A percentile compares a stretch with the other conserved stretches of the same genome.
These are phyloP conservation scores for Candida caryicola DNA, from an alignment of 805 yeast genomes.

Conservation along the genomic window DNA sequence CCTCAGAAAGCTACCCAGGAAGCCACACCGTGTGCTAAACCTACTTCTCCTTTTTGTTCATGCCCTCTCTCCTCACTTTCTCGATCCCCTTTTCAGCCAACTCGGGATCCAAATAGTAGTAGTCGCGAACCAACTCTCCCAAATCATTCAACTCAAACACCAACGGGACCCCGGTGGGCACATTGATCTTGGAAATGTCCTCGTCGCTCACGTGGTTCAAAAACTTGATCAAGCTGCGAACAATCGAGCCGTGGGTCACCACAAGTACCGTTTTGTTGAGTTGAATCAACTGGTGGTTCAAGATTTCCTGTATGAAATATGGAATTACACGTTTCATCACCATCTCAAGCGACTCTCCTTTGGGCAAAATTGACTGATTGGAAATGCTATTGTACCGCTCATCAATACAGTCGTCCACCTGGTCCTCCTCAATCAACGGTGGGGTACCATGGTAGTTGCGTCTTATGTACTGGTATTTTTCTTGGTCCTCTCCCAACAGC, in stretches of 20 bases:
- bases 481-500: constrained; percentile 28
- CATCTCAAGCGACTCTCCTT: constrained; percentile 39
- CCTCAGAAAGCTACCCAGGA: too few species aligned
- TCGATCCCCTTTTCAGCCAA: constrained; percentile 38
- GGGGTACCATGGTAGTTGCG: constrained; percentile 39
- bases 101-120: constrained; percentile 41
- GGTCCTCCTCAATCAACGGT: constrained; percentile 23
- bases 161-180: constrained; percentile 46
- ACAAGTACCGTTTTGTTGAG: constrained; percentile 31
- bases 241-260: constrained; percentile 44
- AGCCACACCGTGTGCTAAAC: too few species aligned
- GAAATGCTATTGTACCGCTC: constrained; percentile 30
- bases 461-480: constrained; percentile 37
- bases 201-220: constrained; percentile 34
- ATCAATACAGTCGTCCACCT: constrained; percentile 32
- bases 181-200: constrained; percentile 38
- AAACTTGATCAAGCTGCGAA: constrained; percentile 39
- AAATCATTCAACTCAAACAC: constrained; percentile 37
- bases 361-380: constrained; percentile 25
- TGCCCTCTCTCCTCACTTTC: constrained; percentile 30
- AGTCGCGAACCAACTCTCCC: constrained; percentile 25
- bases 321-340: constrained; percentile 41
- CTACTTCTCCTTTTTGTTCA: constrained; percentile 7
- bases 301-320: constrained; percentile 29
- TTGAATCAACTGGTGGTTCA: constrained; percentile 20